Base-by-base conservation (phyloP, 2,329 filamentous ascomycete species). In the Alternaria novae-zelandiae region DNA sequence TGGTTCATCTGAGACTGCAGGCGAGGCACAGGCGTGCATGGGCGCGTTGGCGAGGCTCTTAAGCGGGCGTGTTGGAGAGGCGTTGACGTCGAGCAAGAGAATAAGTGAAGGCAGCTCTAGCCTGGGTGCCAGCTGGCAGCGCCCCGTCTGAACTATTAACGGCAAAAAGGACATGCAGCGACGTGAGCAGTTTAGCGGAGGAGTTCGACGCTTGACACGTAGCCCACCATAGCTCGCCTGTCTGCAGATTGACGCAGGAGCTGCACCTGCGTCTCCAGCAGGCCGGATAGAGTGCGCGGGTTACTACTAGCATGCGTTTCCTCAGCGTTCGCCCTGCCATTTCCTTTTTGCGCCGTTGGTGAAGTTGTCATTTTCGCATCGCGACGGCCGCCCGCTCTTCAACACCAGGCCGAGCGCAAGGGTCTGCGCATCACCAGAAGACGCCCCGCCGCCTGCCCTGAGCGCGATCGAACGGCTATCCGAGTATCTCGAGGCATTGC, bases 241-340 rank as follows among this genome's bases (percentile, higher is more conserved):
- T 66, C 74, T 79, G 78, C 76, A 79, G 59, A 78, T 78, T 79
- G 77, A 79, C 74, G 77, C 78, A 79, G 76, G 73, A 76, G 72
- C 75, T 79, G 77, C 77, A 77, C 65, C 72, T 72, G 69, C 74
- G 74, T 73, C 70, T 70, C 75, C 76, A 76, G 70, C 66, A 65
- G 59, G 64, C 69, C 69, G 75, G 78, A 72, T 70, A 73, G 68
- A 71, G 69, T 69, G 63, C 64, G 65, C 68, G 73, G 72, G 70
- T 73, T 78, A 75, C 75, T 74, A 76, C 74, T 75, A 74, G 64
- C 69, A 72, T 67, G 65, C 67, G 66, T 65, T 67, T 57, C 69
- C 67, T 70, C 57, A 50, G 65, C 64, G 70, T 64, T 56, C 71
- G 74, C 71, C 70, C 74, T 75, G 72, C 66, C 74, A 11, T 67